Evolutionary conservation across 1,284 basidiomycete species (phyloP), one percentile per base, ranked within the genome.

Genomic region (Coniferiporia weirii): DNA sequence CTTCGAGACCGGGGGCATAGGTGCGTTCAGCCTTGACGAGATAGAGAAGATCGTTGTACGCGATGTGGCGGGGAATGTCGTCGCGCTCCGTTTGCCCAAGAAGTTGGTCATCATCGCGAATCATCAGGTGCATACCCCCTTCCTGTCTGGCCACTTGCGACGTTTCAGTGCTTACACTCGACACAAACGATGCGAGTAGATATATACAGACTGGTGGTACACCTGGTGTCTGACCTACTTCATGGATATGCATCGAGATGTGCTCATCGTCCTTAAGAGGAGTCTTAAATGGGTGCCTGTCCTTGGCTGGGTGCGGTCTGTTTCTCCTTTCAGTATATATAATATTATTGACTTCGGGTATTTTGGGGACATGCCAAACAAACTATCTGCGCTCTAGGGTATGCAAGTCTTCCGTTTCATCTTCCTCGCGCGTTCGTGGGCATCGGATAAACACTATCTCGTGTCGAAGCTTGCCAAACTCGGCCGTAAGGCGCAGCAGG

Each of bases 381-480:
- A 35, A 4, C 6, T 51, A 27, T 13, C 4, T 35, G 12, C 15
- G 6, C 45, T 47, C 32, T 60, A 91, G 88, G 89, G 83, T 57
- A 94, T 94, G 95, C 93, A 90, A 80, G 86, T 95, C 74, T 97
- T 87, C 74, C 79, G 85, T 57, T 98, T 98, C 74, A 93, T 97
- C 66, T 93, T 93, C 73, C 79, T 95, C 50, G 84, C 85, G 38
- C 85, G 92, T 38, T 92, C 88, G 15, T 95, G 93, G 93, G 87
- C 88, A 1, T 83, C 87, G 20, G 93, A 96, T 71, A 80, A 83
- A 56, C 68, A 79, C 8, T 79, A 85, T 61, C 78, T 96, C 51
- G 80, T 78, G 32, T 73, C 73, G 27, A 78, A 79, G 65, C 81
- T 87, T 45, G 80, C 82, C 3, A 79, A 75, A 52, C 72, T 87